These are phyloP conservation scores for Candida easanensis DNA, from an alignment of 805 yeast species.

Conservation along the genomic window DNA sequence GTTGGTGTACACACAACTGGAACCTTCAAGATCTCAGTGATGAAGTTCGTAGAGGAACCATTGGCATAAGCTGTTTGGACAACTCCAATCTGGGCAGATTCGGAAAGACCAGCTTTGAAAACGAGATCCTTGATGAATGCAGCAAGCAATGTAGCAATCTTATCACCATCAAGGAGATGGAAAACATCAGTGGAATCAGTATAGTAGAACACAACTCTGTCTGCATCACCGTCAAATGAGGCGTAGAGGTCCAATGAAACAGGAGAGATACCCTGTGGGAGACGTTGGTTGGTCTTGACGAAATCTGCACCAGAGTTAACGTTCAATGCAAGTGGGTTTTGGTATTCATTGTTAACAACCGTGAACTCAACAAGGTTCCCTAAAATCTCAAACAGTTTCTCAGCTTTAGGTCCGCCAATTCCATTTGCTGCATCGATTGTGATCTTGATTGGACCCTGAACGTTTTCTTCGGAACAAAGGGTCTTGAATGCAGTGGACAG, in stretches of 20 bases:
- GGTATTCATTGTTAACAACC: constrained; percentile 54
- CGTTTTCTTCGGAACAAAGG: constrained; percentile 34
- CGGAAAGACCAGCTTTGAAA: constrained; percentile 37
- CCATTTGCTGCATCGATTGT: constrained; percentile 94
- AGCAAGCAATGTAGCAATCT: constrained; percentile 83
- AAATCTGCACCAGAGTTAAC: constrained; percentile 91
- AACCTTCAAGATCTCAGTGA: constrained; percentile 55
- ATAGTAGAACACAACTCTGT: constrained; percentile 83
- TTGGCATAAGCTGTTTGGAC: constrained; percentile 98
- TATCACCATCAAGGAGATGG: constrained; percentile 84
- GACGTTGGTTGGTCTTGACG: constrained; percentile 83
- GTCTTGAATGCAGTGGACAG: constrained; percentile 50
- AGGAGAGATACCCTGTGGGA: constrained; percentile 61
- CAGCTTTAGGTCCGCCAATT: constrained; percentile 82
- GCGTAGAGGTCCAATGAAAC: constrained; percentile 54
- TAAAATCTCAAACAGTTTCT: constrained; percentile 44
- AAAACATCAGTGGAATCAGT: constrained; percentile 38
- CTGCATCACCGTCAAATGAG: constrained; percentile 97
- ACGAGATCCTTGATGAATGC: constrained; percentile 55
- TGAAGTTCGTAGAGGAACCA: constrained; percentile 80
- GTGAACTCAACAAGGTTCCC: constrained; percentile 39
- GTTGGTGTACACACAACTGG: constrained; percentile 91
- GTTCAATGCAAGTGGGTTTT: constrained; percentile 60
- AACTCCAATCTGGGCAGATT: constrained; percentile 57
- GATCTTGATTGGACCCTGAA: constrained; percentile 38